These are phyloP conservation scores for Kazachstania sp. DNA, from an alignment of 1,139 yeast species.

Conservation along the genomic window DNA sequence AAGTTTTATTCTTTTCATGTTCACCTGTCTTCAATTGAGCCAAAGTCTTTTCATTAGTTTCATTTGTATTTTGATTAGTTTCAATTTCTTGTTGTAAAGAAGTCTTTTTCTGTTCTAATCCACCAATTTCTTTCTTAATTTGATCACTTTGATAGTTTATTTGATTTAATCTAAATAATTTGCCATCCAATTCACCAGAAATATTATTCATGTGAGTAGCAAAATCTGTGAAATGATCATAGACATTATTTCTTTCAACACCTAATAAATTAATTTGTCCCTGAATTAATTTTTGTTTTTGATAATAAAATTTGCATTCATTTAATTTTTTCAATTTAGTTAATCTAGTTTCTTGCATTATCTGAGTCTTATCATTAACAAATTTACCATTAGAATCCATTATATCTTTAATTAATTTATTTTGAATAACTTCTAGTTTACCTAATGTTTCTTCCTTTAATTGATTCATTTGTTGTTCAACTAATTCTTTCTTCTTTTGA, in stretches of 20 bases:
- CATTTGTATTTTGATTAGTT: constrained; percentile 11
- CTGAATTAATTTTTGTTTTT: constrained; percentile 17
- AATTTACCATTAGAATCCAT: constrained; percentile 21
- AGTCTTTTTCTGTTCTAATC: constrained; percentile 15
- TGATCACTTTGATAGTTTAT: constrained; percentile 17
- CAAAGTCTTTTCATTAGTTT: constrained; percentile 20
- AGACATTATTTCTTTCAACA: constrained; percentile 14
- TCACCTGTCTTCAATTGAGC: constrained; percentile 19
- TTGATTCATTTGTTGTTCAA: constrained; percentile 19
- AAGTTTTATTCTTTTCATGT: constrained; percentile 21
- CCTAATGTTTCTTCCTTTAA: constrained; percentile 19
- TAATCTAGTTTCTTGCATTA: constrained; percentile 24
- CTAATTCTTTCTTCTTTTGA: constrained; percentile 12
- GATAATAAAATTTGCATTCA: constrained; percentile 12
- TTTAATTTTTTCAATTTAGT: constrained; percentile 19
- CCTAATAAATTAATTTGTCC: constrained; percentile 19
- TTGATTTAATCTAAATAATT: constrained; percentile 20
- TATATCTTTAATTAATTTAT: constrained; percentile 17
- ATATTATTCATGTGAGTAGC: constrained; percentile 17
- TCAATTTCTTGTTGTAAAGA: constrained; percentile 18
- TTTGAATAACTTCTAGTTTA: constrained; percentile 23
- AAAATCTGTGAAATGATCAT: constrained; percentile 19
- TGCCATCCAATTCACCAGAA: constrained; percentile 25
- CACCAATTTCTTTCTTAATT: constrained; percentile 18
- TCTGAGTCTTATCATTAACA: constrained; percentile 17